Percentiles rank a stretch among this genome's conserved stretches.
These are phyloP conservation scores for Pinus tabuliformis DNA, from an alignment of 75 land plant species.

Conservation along the genomic window DNA sequence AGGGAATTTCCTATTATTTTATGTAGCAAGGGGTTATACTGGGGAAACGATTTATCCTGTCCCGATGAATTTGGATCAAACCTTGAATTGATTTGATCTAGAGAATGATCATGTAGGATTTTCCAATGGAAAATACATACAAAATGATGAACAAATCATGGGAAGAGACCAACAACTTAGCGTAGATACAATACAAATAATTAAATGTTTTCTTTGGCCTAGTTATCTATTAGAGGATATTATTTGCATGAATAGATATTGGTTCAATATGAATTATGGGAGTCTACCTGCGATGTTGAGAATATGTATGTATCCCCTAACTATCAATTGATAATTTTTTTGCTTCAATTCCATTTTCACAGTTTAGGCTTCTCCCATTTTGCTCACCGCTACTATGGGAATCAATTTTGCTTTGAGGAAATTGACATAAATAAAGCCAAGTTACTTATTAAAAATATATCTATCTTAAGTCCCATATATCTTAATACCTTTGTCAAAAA, in stretches of 20 bases:
- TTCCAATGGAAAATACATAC: neutral
- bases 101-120: neutral
- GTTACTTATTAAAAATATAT: too few relatives aligned
- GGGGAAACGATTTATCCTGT: too few relatives aligned
- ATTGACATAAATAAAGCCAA: too few relatives aligned
- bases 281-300: neutral
- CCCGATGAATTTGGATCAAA: too few relatives aligned
- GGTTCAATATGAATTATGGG: neutral
- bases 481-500: too few relatives aligned
- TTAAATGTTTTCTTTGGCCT: neutral
- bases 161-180: neutral
- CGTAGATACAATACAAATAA: neutral
- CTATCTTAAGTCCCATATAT: too few relatives aligned
- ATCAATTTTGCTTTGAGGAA: too few relatives aligned
- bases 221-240: neutral
- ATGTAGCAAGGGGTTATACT: too few relatives aligned
- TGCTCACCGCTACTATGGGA: too few relatives aligned
- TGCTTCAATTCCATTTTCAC: too few relatives aligned
- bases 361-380: too few relatives aligned
- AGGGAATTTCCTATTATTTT: too few relatives aligned
- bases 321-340: neutral
- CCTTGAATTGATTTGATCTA: neutral
- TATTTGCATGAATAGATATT: conserved; percentile 6
- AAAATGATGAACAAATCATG: neutral
- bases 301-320: neutral